Conservation (phyloP, 2,329 filamentous ascomycete species). For the Ascochyta clinopodiicola region DNA sequence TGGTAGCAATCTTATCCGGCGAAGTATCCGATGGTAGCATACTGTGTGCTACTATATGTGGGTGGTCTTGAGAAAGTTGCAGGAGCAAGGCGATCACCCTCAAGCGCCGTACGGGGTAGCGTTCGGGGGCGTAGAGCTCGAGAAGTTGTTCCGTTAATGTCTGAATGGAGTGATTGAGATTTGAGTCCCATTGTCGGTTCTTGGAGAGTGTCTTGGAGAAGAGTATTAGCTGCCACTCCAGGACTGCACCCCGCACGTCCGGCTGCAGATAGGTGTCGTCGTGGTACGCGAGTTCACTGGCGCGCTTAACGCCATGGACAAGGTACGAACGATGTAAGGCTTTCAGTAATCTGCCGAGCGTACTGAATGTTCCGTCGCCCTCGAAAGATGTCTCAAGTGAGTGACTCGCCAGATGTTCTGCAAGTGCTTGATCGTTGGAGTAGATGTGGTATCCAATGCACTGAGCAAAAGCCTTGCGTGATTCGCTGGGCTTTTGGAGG, state of each 20-base stretch:
- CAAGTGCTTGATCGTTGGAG: slow-evolving; percentile 63
- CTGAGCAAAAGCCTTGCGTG: slow-evolving; percentile 63
- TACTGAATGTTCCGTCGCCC: slow-evolving; percentile 57
- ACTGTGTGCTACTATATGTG: slow-evolving; percentile 59
- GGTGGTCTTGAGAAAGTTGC: slow-evolving; percentile 61
- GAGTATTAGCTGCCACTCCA: slow-evolving; percentile 53
- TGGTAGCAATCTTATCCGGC: not conserved
- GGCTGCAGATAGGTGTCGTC: slow-evolving; percentile 41
- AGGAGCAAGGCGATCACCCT: slow-evolving; percentile 36
- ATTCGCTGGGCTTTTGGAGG: slow-evolving; percentile 62
- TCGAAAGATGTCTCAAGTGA: slow-evolving; percentile 63
- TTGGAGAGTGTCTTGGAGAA: slow-evolving; percentile 38
- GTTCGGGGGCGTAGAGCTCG: slow-evolving; percentile 34
- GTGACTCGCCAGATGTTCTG: slow-evolving; percentile 55
- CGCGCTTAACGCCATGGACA: slow-evolving; percentile 54
- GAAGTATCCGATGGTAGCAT: slow-evolving; percentile 3
- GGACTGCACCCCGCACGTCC: slow-evolving; percentile 44
- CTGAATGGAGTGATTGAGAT: slow-evolving; percentile 34
- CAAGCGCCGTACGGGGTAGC: slow-evolving; percentile 43
- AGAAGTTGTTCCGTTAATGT: slow-evolving; percentile 30
- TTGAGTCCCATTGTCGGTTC: slow-evolving; percentile 39
- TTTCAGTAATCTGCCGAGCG: slow-evolving; percentile 65
- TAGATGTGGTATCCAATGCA: slow-evolving; percentile 69
- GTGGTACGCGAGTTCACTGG: slow-evolving; percentile 55
- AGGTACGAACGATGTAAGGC: slow-evolving; percentile 63